phyloP scores from a whole-genome alignment of 177 flowering plant genomes.

The Tripterygium wilfordii region DNA sequence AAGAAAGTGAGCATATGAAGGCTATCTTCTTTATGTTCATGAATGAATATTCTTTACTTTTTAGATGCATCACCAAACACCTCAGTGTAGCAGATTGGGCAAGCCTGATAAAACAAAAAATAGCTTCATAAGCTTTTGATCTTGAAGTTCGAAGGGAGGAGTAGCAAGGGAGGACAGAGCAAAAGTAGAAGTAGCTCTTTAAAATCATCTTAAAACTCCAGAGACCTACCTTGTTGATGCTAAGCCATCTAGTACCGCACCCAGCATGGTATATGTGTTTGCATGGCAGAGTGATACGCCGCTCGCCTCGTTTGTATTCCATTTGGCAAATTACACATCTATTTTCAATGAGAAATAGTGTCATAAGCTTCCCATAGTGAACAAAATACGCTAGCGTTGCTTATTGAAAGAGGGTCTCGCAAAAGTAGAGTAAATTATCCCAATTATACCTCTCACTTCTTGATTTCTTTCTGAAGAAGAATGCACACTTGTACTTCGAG shows the following conservation, averaged over 20 bases:
- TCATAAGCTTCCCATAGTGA: too few species aligned
- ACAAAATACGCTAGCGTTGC: too few species aligned
- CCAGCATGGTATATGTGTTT: slow-evolving; percentile 70
- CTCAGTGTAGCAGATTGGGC: slow-evolving; percentile 61
- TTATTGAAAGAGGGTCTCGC: too few species aligned
- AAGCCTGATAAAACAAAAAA: slow-evolving; percentile 38
- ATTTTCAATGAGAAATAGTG: background rate
- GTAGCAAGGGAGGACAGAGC: too few species aligned
- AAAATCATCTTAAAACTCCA: too few species aligned
- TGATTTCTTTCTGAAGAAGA: slow-evolving; percentile 62
- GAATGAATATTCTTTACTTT: slow-evolving; percentile 2
- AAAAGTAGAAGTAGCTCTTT: too few species aligned
- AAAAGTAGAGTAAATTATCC: too few species aligned
- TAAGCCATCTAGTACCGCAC: slow-evolving; percentile 77
- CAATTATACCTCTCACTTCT: slow-evolving; percentile 56
- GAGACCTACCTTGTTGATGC: slow-evolving; percentile 88
- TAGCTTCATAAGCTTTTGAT: background rate
- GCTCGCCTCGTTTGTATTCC: slow-evolving; percentile 72
- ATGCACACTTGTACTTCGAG: slow-evolving; percentile 67
- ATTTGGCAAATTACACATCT: slow-evolving; percentile 95
- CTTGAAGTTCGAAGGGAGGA: too few species aligned
- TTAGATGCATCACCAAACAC: slow-evolving; percentile 37
- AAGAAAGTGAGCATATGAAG: background rate
- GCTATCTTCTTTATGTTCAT: slow-evolving; percentile 4
- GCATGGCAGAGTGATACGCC: slow-evolving; percentile 71